Conservation (phyloP, 2,329 filamentous ascomycete species). For the Xylariales sp. region DNA sequence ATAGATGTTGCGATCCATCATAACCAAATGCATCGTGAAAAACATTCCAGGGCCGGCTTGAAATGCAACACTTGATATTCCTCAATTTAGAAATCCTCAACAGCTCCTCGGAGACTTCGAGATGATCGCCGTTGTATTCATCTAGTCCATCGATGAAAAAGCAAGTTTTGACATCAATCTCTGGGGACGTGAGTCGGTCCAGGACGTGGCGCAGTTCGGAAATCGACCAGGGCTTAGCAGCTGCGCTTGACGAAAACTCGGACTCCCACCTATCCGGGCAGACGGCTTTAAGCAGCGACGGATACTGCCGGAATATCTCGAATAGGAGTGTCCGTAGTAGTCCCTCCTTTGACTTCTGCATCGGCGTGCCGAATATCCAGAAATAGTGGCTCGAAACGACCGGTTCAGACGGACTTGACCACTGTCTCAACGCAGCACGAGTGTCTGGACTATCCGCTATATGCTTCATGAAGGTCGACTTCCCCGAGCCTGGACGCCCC, state of each 20-base stretch:
- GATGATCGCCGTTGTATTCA: constrained; percentile 46
- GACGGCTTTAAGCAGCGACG: constrained; percentile 24
- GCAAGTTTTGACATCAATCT: constrained; percentile 40
- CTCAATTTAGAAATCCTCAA: constrained; percentile 37
- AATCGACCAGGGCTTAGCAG: constrained; percentile 27
- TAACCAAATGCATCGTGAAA: constrained; percentile 46
- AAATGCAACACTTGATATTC: constrained; percentile 42
- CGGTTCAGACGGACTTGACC: constrained; percentile 43
- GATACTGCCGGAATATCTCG: constrained; percentile 37
- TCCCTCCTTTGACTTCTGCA: constrained; percentile 51
- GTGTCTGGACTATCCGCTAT: constrained; percentile 38
- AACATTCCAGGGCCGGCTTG: constrained; percentile 48
- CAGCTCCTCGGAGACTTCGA: constrained; percentile 39
- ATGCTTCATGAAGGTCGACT: constrained; percentile 43
- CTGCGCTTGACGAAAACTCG: constrained; percentile 28
- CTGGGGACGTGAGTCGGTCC: constrained; percentile 2
- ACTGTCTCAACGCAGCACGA: constrained; percentile 40
- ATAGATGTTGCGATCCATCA: constrained; percentile 35
- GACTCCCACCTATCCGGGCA: constrained; percentile 32
- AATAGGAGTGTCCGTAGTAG: constrained; percentile 45
- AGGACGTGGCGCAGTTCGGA: constrained; percentile 22
- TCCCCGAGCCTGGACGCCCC: constrained; percentile 42
- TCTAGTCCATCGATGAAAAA: constrained; percentile 53
- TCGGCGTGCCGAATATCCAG: constrained; percentile 48
- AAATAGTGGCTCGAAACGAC: constrained; percentile 51